Conservation (phyloP, 495 filamentous ascomycete species). For the Neurospora cerealis region DNA sequence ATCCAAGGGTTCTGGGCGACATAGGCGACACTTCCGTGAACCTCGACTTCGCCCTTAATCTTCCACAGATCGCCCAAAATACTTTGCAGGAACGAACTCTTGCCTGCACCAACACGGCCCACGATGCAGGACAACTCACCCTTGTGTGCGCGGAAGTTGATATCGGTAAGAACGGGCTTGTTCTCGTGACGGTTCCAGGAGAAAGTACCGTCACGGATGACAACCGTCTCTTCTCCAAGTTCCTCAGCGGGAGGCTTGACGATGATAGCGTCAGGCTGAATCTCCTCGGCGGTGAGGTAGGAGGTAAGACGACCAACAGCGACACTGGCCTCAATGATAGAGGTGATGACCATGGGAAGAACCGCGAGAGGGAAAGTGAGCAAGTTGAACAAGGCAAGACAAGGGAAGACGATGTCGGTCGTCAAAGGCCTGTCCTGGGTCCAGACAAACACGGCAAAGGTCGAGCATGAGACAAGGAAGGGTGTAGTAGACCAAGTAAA, state of each 20-base stretch:
- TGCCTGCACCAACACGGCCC: conserved; percentile 89
- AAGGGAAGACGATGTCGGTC: conserved; percentile 92
- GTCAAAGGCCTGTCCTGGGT: conserved; percentile 72
- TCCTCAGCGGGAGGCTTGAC: conserved; percentile 57
- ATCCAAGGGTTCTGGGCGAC: conserved; percentile 91
- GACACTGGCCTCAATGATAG: conserved; percentile 91
- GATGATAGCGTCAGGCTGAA: conserved; percentile 75
- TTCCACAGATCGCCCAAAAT: conserved; percentile 90
- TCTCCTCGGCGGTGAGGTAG: conserved; percentile 79
- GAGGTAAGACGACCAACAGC: conserved; percentile 79
- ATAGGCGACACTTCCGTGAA: conserved; percentile 78
- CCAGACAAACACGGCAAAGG: conserved; percentile 89
- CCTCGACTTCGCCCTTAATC: conserved; percentile 67
- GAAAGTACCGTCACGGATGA: conserved; percentile 76
- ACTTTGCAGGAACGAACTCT: conserved; percentile 82
- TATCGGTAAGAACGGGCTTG: conserved; percentile 47
- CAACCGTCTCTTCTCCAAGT: conserved; percentile 72
- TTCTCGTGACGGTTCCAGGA: conserved; percentile 80
- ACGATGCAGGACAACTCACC: conserved; percentile 90
- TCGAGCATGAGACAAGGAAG: conserved; percentile 95
- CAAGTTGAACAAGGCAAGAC: conserved; percentile 79
- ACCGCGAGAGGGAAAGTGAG: conserved; percentile 92
- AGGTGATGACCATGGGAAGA: conserved; percentile 95
- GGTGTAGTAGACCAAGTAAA: conserved; percentile 99
- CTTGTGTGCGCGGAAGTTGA: conserved; percentile 79